Evolutionary conservation across 2,329 filamentous ascomycete species (phyloP), one percentile per base, ranked within the genome.

Genomic region (Botrytis byssoidea): DNA sequence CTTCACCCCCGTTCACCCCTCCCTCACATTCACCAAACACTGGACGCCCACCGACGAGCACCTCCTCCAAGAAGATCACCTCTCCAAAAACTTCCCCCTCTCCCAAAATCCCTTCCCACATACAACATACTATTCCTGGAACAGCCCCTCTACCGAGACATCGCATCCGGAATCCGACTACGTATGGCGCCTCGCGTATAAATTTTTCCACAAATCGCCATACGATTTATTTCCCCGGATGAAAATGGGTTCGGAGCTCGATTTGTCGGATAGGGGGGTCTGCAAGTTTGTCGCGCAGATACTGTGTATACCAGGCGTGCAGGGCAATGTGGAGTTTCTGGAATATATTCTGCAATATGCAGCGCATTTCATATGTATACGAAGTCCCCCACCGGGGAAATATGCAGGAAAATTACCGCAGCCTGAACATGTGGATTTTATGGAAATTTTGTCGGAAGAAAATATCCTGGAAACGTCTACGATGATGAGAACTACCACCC

Each of bases 131-230:
- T 55, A 29, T 16, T n/a, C 48, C 25, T 55, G 25, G 48, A 55
- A 8, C 5, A 1, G 3, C 3, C 48, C 25, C 25, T 1, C n/a
- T 0, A n/a, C 7, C 48, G 12, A n/a, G 1, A 0, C 10, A 29
- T 55, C 12, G 48, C 25, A 55, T n/a, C 25, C 48, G 0, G 48
- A 55, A n/a, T n/a, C 48, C 6, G 25, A 55, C 16, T 55, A 55
- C 5, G 48, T 55, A 14, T 55, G 25, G 25, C 7, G 48, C 3
- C 25, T 55, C 25, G 48, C 25, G 5, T 55, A 55, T 3, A 55
- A 55, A 7, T 8, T 16, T 16, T 55, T 55, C 25, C 25, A n/a
- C 2, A 55, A 29, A 55, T 55, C 48, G 1, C 48, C 48, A 16
- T 16, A 55, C 14, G 48, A 55, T 25, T 55, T 29, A 8, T 55